phyloP scores from a whole-genome alignment of 2,329 filamentous ascomycete genomes.

The Neophaeococcomyces aloes region DNA sequence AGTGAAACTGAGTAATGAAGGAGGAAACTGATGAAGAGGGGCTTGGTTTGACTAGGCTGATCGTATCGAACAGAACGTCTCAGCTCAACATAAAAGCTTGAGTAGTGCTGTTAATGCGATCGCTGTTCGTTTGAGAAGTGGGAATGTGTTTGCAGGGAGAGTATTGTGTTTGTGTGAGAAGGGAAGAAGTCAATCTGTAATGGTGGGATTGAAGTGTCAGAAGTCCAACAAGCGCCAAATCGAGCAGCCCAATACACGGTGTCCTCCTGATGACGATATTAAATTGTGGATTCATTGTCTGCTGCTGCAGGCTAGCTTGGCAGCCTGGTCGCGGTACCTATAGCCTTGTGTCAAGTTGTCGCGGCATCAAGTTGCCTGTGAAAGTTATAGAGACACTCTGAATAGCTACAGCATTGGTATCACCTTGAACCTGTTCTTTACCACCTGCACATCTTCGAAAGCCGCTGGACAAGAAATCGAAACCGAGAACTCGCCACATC shows the following conservation, averaged over 20 bases:
- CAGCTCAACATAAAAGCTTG: conserved; percentile 22
- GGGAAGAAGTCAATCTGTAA: not conserved
- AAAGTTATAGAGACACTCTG: no score
- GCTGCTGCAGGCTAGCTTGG: no score
- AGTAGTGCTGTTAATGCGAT: conserved; percentile 7
- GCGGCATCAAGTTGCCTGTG: no score
- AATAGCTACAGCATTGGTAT: no score
- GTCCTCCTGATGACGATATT: not conserved
- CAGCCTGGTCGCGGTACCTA: no score
- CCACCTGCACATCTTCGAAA: no score
- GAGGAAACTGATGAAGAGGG: conserved; percentile 1
- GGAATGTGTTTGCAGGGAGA: not conserved
- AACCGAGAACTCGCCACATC: not conserved
- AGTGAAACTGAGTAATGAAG: conserved; percentile 1
- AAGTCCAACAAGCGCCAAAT: not conserved
- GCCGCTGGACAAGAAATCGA: not conserved
- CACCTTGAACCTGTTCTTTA: no score
- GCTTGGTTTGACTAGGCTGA: conserved; percentile 3
- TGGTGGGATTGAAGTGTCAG: not conserved
- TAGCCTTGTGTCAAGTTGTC: no score
- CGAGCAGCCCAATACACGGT: not conserved
- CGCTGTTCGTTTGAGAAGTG: not conserved
- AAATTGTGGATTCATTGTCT: no score
- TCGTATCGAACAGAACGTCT: conserved; percentile 10
- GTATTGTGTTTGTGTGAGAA: conserved; percentile 3